Base-by-base conservation (phyloP, 495 filamentous ascomycete species). In the Penicillium paradoxum region DNA sequence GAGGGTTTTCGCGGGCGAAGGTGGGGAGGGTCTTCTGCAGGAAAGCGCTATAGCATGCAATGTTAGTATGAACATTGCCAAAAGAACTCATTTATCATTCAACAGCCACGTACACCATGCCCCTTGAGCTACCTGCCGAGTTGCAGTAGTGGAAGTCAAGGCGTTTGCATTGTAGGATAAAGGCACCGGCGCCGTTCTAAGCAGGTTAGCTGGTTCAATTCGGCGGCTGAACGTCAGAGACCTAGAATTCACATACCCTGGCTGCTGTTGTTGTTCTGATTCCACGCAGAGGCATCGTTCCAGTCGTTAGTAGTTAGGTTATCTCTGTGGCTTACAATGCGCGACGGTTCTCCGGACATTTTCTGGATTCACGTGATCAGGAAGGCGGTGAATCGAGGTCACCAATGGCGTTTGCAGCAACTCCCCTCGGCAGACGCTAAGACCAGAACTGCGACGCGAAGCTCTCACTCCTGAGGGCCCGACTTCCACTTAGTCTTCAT, bases 101-200 rank as follows among this genome's bases (percentile, higher is more conserved):
- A 38, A 47, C 13, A 11, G 13, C n/a, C 40, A 73, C 83, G 59
- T 76, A 96, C 91, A 92, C 91, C 91, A 98, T 97, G 66, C 93
- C 93, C 53, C 73, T 80, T 30, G 91, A 96, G 70, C 87, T 91
- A 57, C 91, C 93, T 6, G 86, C 89, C 80, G 84, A 89, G 76
- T 97, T 90, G 76, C 93, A 96, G 78, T 95, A 98, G 73, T 95
- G 89, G 64, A 98, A 87, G 66, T 96, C 89, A 66, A 98, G 79
- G 56, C 86, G 86, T 73, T 88, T 95, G 82, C 93, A 98, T 82
- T 96, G 91, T 53, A 96, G 80, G 70, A 98, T 89, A 75, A 97
- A 98, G 59, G 92, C 90, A 52, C 91, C 93, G 58, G 96, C 82
- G 77, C 93, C 93, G 73, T 98, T 98, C 89, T 96, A 58, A 18